Percentiles rank a stretch among this genome's conserved stretches.
These are phyloP conservation scores for Rhodamnia rubescens DNA, from an alignment of 345 rosid genomes.

Conservation along the genomic window DNA sequence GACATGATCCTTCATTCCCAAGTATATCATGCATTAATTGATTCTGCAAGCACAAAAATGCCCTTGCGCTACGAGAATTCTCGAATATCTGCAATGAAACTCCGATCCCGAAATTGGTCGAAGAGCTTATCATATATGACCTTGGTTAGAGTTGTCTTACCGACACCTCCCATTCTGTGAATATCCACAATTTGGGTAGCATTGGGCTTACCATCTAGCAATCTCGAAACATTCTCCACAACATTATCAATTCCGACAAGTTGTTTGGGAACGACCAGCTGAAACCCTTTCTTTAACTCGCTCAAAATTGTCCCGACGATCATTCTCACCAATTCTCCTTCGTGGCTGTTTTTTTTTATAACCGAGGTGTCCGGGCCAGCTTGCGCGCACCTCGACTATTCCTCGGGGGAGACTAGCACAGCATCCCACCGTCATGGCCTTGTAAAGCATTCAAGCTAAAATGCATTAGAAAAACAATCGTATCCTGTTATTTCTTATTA, in stretches of 20 bases:
- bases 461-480: not conserved
- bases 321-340: not conserved
- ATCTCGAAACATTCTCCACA: not conserved
- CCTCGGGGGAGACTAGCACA: too few relatives aligned
- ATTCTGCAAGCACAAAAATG: not conserved
- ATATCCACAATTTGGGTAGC: not conserved
- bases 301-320: not conserved
- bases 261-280: not conserved
- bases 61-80: fast-evolving
- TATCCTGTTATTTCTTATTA: not conserved
- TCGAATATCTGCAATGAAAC: not conserved
- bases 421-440: too few relatives aligned
- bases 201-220: not conserved
- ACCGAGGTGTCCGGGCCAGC: too few relatives aligned
- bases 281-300: not conserved
- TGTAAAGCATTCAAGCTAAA: fast-evolving
- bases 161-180: not conserved
- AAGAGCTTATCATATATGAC: not conserved
- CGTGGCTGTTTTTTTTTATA: not conserved
- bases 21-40: not conserved
- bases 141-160: not conserved
- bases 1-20: fast-evolving
- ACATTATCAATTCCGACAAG: not conserved
- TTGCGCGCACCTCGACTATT: too few relatives aligned
- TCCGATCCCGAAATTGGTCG: fast-evolving